Conservation (phyloP, 2,329 filamentous ascomycete species). For the Calonectria ilicicola region DNA sequence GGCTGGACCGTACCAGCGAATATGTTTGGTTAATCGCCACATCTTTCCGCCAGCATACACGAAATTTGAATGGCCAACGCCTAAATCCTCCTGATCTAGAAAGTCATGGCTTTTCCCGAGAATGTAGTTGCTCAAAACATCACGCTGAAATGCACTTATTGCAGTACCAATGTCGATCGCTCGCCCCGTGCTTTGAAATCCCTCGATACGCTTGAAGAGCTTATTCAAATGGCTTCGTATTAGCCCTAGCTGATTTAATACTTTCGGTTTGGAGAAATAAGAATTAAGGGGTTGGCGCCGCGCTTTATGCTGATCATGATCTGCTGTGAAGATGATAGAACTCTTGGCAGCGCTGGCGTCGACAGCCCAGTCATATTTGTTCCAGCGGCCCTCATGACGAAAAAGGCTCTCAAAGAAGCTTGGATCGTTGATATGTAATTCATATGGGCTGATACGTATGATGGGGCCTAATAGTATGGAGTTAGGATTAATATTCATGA, state of each 20-base stretch:
- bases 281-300: not conserved
- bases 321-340: not conserved
- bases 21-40: not conserved
- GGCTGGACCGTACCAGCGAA: not conserved
- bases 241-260: not conserved
- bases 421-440: not conserved
- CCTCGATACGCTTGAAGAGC: not conserved
- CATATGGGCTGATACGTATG: constrained; percentile 10
- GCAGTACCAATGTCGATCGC: not conserved
- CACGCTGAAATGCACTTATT: not conserved
- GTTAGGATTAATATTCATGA: not conserved
- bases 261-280: not conserved
- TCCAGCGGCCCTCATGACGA: not conserved
- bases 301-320: not conserved
- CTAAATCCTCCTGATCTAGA: not conserved
- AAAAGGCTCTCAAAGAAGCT: not conserved
- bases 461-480: not conserved
- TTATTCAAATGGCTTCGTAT: not conserved
- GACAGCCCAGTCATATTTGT: not conserved
- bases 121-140: not conserved
- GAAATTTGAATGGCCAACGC: not conserved
- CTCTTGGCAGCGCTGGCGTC: not conserved
- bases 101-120: not conserved
- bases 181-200: not conserved
- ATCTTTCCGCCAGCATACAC: not conserved